Evolutionary conservation across 1,139 yeast genomes (phyloP).

Genomic region (Yamadazyma dendronema): DNA sequence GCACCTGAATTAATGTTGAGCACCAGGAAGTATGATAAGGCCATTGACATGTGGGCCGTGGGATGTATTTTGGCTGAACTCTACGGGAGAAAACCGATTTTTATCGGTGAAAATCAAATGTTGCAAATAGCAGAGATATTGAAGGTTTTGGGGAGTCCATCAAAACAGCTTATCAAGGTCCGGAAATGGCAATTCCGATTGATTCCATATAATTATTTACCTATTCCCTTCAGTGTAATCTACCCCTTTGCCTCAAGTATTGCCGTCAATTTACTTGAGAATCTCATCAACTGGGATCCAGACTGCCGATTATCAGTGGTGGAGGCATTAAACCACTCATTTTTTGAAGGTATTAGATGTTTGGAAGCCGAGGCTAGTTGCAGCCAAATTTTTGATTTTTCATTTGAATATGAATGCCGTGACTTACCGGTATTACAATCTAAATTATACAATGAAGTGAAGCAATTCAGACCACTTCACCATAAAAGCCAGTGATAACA

Average conservation of each 20-base stretch:
- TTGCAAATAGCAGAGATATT: constrained; percentile 65
- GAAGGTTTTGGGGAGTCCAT: constrained; percentile 62
- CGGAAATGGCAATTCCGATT: constrained; percentile 28
- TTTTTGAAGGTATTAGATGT: constrained; percentile 48
- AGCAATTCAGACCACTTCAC: constrained; percentile 30
- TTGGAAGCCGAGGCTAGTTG: constrained; percentile 50
- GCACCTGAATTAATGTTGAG: constrained; percentile 88
- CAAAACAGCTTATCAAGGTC: constrained; percentile 32
- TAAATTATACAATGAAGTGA: constrained; percentile 47
- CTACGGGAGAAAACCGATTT: constrained; percentile 70
- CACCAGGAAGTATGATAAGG: constrained; percentile 49
- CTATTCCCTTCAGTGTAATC: constrained; percentile 46
- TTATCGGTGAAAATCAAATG: constrained; percentile 64
- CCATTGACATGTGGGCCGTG: constrained; percentile 78
- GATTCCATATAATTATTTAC: constrained; percentile 21
- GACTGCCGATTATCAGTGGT: constrained; percentile 44
- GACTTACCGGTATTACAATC: constrained; percentile 40
- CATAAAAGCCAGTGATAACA: constrained; percentile 1
- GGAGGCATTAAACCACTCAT: constrained; percentile 52
- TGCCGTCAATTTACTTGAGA: constrained; percentile 49
- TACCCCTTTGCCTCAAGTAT: constrained; percentile 57
- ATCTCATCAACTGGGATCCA: constrained; percentile 64
- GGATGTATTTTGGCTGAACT: constrained; percentile 80
- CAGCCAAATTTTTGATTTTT: constrained; percentile 52
- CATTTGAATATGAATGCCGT: constrained; percentile 49